Evolutionary conservation across 805 yeast genomes (phyloP).

Genomic region (Metschnikowia baotianmanensis): DNA sequence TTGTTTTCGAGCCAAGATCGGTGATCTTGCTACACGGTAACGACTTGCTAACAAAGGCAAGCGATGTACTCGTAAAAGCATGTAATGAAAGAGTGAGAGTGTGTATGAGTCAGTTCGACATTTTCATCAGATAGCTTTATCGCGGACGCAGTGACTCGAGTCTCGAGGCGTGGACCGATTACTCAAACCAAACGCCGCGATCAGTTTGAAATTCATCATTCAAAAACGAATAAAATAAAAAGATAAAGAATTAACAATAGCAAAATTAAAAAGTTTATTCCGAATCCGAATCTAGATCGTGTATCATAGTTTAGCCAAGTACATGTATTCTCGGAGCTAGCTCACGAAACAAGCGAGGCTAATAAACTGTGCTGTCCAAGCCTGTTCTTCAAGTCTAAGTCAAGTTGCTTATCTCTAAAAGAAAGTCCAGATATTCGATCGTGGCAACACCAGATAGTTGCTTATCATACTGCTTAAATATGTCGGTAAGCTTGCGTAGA

Average conservation of each 20-base stretch:
- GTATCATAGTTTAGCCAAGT: too few relatives aligned
- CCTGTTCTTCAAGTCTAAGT: neutral
- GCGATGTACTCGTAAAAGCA: constrained; percentile 7
- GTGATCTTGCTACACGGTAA: neutral
- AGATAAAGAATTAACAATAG: too few relatives aligned
- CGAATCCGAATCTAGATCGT: too few relatives aligned
- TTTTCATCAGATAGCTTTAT: neutral
- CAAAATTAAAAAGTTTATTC: too few relatives aligned
- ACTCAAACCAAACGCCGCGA: too few relatives aligned
- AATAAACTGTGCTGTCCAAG: neutral
- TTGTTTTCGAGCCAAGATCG: constrained; percentile 2
- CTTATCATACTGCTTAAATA: constrained; percentile 72
- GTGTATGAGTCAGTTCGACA: neutral
- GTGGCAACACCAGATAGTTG: constrained; percentile 74
- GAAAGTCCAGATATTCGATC: constrained; percentile 62
- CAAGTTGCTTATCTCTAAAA: constrained; percentile 48
- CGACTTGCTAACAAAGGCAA: neutral
- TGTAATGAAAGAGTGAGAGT: neutral
- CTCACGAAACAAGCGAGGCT: too few relatives aligned
- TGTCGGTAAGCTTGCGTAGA: constrained; percentile 71
- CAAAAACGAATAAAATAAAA: too few relatives aligned
- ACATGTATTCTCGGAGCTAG: too few relatives aligned
- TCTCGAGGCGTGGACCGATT: too few relatives aligned
- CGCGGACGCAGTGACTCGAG: constrained; percentile 6
- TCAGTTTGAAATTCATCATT: too few relatives aligned